Percentiles rank a stretch among this genome's conserved stretches.
Evolutionary conservation across 2,329 filamentous ascomycete genomes (phyloP).

Genomic region (Arthrinium phaeospermum): DNA sequence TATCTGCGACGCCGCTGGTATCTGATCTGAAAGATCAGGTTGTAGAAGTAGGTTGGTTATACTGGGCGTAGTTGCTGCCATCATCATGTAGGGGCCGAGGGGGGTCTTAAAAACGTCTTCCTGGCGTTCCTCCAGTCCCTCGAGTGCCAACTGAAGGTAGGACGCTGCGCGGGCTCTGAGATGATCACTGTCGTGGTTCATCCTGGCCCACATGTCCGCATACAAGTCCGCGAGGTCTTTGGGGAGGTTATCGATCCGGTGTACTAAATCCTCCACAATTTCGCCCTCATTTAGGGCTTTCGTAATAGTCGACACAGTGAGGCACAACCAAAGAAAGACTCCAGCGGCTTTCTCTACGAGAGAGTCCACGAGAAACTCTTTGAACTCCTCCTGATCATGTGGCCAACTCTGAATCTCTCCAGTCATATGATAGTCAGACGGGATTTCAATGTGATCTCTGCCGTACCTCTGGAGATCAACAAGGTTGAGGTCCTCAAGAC

Average conservation of each 20-base stretch:
- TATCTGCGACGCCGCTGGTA: not conserved
- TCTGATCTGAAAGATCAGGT: not conserved
- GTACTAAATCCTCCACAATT: not conserved
- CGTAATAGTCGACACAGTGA: not conserved
- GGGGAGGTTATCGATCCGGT: not conserved
- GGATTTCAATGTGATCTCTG: not conserved
- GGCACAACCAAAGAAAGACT: not conserved
- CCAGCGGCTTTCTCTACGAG: not conserved
- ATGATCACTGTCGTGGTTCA: not conserved
- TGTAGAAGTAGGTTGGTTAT: not conserved
- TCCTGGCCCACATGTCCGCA: not conserved
- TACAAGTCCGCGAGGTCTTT: not conserved
- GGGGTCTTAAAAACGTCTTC: too few species aligned
- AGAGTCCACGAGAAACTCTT: not conserved
- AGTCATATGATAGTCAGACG: not conserved
- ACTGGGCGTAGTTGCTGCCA: not conserved
- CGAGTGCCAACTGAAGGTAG: not conserved
- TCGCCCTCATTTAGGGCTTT: not conserved
- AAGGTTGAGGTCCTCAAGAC: not conserved
- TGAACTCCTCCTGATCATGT: not conserved
- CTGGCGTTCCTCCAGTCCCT: too few species aligned
- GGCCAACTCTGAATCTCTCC: not conserved
- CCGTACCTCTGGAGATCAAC: not conserved
- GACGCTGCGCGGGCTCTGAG: not conserved
- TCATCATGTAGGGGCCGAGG: not conserved